Evolutionary conservation across 768 basidiomycete species (phyloP).

Genomic region (Boletus pseudopeckii): DNA sequence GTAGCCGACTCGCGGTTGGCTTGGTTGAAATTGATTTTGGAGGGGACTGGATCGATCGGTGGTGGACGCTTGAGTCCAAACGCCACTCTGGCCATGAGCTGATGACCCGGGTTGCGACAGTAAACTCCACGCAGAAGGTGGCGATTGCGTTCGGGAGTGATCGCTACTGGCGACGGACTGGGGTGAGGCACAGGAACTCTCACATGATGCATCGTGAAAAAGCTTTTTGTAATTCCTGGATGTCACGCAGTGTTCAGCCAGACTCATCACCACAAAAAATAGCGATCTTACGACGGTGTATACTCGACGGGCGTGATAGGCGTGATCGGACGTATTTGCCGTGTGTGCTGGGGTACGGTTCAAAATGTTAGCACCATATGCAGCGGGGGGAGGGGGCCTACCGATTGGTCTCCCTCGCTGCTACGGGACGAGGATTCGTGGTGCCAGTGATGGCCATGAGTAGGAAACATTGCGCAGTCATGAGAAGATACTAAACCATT

Average conservation of each 20-base stretch:
- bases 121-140: slow-evolving; percentile 42
- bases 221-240: slow-evolving; percentile 31
- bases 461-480: slow-evolving; percentile 32
- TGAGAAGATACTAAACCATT: slow-evolving; percentile 38
- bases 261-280: slow-evolving; percentile 7
- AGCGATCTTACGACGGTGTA: slow-evolving; percentile 27
- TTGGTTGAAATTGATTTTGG: slow-evolving; percentile 35
- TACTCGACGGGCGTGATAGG: slow-evolving; percentile 36
- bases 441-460: slow-evolving; percentile 30
- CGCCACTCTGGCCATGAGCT: slow-evolving; percentile 19
- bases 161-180: slow-evolving; percentile 40
- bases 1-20: slow-evolving; percentile 53
- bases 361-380: slow-evolving; percentile 10
- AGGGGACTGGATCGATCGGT: slow-evolving; percentile 34
- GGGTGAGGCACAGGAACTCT: slow-evolving; percentile 29
- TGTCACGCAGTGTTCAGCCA: slow-evolving; percentile 11
- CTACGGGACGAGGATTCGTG: slow-evolving; percentile 21
- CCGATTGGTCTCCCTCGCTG: slow-evolving; percentile 28
- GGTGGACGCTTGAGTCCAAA: slow-evolving; percentile 28
- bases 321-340: slow-evolving; percentile 34
- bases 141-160: slow-evolving; percentile 46
- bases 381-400: slow-evolving; percentile 14
- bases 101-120: slow-evolving; percentile 35
- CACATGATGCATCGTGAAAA: slow-evolving; percentile 32
- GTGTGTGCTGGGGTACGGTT: slow-evolving; percentile 21